These are phyloP conservation scores for Carallia pectinifolia DNA, from an alignment of 345 rosid genomes.

Conservation along the genomic window DNA sequence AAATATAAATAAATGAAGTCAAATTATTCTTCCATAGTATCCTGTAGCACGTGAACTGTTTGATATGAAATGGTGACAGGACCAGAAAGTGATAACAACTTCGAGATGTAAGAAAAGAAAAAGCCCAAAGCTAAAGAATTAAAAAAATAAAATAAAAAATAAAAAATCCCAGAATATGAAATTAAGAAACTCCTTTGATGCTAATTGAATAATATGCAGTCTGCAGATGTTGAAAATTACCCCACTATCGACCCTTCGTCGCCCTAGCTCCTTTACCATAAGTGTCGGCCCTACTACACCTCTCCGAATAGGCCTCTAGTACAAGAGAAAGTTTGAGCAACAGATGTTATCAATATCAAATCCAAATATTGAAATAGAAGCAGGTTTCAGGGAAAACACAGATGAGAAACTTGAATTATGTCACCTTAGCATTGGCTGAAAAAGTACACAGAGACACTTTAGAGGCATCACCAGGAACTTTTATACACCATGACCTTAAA, in stretches of 20 bases:
- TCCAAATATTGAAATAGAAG: background rate
- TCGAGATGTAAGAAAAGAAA: background rate
- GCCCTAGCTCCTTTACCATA: slow-evolving; percentile 83
- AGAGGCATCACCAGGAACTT: background rate
- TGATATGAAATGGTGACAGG: background rate
- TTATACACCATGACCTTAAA: background rate
- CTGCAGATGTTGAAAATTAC: slow-evolving; percentile 34
- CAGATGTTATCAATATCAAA: background rate
- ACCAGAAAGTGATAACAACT: background rate
- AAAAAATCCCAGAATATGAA: background rate
- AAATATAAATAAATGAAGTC: background rate
- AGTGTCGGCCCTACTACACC: slow-evolving; percentile 79
- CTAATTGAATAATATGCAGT: slow-evolving; percentile 3
- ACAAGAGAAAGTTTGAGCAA: slow-evolving; percentile 10
- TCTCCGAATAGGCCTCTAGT: slow-evolving; percentile 75
- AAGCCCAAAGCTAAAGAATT: background rate
- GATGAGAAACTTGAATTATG: too few species aligned
- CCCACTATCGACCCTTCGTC: slow-evolving; percentile 57
- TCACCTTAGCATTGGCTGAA: background rate
- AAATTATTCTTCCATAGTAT: background rate
- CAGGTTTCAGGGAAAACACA: too few species aligned
- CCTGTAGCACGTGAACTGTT: background rate
- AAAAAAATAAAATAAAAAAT: background rate
- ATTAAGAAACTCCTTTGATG: background rate
- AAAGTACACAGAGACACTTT: background rate